Conservation (phyloP, 2,329 filamentous ascomycete genomes). For the Exophiala sideris region DNA sequence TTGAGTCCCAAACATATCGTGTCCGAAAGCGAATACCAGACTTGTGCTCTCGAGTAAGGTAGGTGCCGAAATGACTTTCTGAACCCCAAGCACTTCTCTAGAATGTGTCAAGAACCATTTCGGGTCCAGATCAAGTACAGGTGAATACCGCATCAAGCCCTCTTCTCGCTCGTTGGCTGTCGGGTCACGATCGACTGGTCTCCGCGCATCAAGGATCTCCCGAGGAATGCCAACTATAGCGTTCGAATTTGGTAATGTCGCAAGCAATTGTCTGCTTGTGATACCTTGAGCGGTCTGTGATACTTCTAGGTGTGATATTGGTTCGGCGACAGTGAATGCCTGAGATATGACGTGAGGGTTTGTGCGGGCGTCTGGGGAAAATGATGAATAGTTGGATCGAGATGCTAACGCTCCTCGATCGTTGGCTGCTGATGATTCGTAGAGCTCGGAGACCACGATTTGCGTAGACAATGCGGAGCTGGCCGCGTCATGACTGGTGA, state of each 20-base stretch:
- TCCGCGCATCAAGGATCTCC: conserved; percentile 74
- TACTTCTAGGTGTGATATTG: conserved; percentile 75
- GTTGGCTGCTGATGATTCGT: conserved; percentile 78
- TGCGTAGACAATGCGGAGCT: conserved; percentile 73
- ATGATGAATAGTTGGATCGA: conserved; percentile 68
- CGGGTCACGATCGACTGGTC: conserved; percentile 80
- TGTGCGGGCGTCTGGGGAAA: conserved; percentile 60
- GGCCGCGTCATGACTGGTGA: conserved; percentile 49
- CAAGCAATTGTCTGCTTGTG: conserved; percentile 75
- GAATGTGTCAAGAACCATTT: conserved; percentile 76
- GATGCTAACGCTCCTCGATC: conserved; percentile 74
- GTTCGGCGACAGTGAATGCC: conserved; percentile 73
- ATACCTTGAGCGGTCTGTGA: conserved; percentile 92
- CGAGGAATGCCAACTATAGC: conserved; percentile 78
- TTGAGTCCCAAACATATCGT: conserved; percentile 80
- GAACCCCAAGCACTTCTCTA: conserved; percentile 74
- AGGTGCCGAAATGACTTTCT: conserved; percentile 68
- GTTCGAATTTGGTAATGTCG: conserved; percentile 68
- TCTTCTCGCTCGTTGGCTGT: conserved; percentile 77
- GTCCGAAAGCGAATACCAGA: conserved; percentile 79
- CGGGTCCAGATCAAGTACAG: conserved; percentile 78
- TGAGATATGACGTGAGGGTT: conserved; percentile 76
- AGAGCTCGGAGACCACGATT: conserved; percentile 80
- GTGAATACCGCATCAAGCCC: conserved; percentile 71
- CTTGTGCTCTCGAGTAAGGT: conserved; percentile 88